Percentiles rank a stretch among this genome's conserved stretches.
Evolutionary conservation across 768 basidiomycete genomes (phyloP).

Genomic region (Mycena galericulata): DNA sequence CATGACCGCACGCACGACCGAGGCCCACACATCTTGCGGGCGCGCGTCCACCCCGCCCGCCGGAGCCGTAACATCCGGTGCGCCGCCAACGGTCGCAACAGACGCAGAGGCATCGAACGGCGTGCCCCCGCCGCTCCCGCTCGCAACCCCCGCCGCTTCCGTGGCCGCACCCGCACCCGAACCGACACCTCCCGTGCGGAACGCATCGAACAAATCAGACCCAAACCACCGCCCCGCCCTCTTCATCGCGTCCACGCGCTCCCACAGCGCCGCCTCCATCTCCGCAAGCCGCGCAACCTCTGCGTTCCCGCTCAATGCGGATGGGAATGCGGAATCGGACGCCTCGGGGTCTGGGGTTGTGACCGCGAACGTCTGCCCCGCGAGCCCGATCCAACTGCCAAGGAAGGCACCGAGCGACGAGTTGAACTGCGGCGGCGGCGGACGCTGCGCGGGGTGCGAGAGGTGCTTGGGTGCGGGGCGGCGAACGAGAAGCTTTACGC

Average conservation of each 20-base stretch:
- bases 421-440: conserved; percentile 62
- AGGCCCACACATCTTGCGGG: conserved; percentile 68
- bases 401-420: conserved; percentile 70
- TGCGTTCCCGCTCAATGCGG: too few species aligned
- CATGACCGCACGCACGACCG: conserved; percentile 62
- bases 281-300: conserved; percentile 53
- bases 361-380: conserved; percentile 58
- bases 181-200: not conserved
- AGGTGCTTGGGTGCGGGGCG: conserved; percentile 64
- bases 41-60: conserved; percentile 37
- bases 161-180: too few species aligned
- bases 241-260: conserved; percentile 45
- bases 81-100: not conserved
- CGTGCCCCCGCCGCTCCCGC: conserved; percentile 4
- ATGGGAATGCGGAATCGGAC: too few species aligned
- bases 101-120: not conserved
- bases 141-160: too few species aligned
- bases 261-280: conserved; percentile 57
- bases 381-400: conserved; percentile 68
- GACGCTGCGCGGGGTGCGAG: conserved; percentile 77
- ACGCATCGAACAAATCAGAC: conserved; percentile 24
- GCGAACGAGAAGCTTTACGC: conserved; percentile 76
- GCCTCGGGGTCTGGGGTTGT: too few species aligned
- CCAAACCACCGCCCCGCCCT: conserved; percentile 34
- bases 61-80: conserved; percentile 38